Evolutionary conservation across 495 filamentous ascomycete species (phyloP).

Genomic region (Daldinia vernicosa): DNA sequence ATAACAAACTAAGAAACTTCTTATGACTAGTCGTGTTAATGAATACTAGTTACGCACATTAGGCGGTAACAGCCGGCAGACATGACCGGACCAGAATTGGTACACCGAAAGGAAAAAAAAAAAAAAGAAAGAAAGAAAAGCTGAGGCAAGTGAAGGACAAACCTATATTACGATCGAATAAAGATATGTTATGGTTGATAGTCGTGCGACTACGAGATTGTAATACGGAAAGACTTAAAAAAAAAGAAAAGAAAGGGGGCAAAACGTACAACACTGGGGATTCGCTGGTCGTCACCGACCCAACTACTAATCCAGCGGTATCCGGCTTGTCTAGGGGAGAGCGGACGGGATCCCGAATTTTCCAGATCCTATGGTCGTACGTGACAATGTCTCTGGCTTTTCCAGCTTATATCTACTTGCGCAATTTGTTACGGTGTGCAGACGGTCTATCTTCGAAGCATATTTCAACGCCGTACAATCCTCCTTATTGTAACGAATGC

Average conservation of each 20-base stretch:
- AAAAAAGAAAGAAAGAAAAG: no score
- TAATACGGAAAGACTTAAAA: neutral
- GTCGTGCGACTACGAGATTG: no score
- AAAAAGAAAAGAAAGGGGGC: neutral
- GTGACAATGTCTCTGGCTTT: neutral
- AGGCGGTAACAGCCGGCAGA: no score
- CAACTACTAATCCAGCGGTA: slow-evolving; percentile 57
- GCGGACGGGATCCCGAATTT: slow-evolving; percentile 59
- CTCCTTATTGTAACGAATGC: neutral
- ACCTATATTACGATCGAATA: no score
- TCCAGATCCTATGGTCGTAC: slow-evolving; percentile 57
- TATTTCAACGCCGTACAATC: neutral
- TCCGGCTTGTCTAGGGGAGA: slow-evolving; percentile 55
- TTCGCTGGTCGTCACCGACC: slow-evolving; percentile 63
- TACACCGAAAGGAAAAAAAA: no score
- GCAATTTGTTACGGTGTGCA: neutral
- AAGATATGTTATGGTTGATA: no score
- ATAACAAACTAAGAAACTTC: no score
- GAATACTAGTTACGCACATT: no score
- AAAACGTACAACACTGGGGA: slow-evolving; percentile 55
- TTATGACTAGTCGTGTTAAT: no score
- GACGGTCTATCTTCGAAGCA: neutral
- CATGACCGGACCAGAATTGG: no score
- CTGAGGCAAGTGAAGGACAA: no score
- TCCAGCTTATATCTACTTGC: neutral